Evolutionary conservation across 2,329 filamentous ascomycete species (phyloP), one percentile per base, ranked within the genome.

Genomic region (Bipolaris sorokiniana): DNA sequence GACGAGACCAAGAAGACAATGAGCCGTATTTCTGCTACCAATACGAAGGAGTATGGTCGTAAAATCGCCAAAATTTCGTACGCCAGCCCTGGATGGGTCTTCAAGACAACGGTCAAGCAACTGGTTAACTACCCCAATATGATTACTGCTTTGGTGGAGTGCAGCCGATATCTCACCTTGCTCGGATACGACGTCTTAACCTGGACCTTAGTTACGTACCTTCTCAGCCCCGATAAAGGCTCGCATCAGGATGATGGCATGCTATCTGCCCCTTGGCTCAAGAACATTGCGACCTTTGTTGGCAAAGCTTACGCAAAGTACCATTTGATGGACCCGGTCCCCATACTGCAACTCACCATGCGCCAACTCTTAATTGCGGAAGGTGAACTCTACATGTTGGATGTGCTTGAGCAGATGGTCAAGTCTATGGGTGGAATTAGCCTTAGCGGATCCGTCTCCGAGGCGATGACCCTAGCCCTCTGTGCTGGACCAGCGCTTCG

Each of bases 111-210:
- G 6, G 86, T 99, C 56, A 88, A 88, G 61, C 93, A 97, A 75
- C 91, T 97, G 57, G 93, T 99, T 76, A 89, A 90, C 0, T 99
- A 99, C 74, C 90, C 90, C 72, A 99, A 98, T 72, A 84, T 99
- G 59, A 97, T 97, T 54, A 91, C 97, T 60, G 91, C 92, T 5
- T 91, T 99, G 59, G 93, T 98, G 13, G 92, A 97, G 73, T 97
- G 93, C 70, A 92, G 91, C 37, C 89, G 91, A 68, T 97, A 97
- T 74, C 97, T 98, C 67, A 97, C 94, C 1, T 88, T 91, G 52
- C 80, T 99, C 36, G 94, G 91, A 0, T 97, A 97, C 73, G 95
- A 99, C 75, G 91, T 97, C 31, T 82, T 99, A 42, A 90, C 92
- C 3, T 99, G 94, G 92, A 91, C 92, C 18, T 81, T 99, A 42